Percentiles rank a stretch among this genome's conserved stretches.
These are phyloP conservation scores for Cajanus cajan DNA, from an alignment of 306 rosid genomes.

Conservation along the genomic window DNA sequence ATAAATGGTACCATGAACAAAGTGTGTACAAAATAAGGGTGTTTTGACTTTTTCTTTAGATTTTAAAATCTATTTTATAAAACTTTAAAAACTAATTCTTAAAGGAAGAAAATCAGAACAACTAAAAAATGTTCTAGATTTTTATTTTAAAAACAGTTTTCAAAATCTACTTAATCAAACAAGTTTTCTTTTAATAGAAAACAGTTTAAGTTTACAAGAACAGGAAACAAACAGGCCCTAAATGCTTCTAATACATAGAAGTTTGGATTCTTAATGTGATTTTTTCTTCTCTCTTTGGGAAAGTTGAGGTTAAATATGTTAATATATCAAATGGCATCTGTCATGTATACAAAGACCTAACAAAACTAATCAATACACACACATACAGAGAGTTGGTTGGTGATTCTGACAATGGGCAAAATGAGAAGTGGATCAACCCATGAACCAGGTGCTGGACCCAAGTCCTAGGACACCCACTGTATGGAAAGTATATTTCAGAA, in stretches of 20 bases:
- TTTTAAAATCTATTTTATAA: too few species aligned
- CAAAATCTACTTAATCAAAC: too few species aligned
- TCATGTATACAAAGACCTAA: not conserved
- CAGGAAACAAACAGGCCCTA: too few species aligned
- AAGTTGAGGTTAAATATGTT: conserved; percentile 11
- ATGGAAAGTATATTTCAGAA: not conserved
- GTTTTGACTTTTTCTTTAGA: too few species aligned
- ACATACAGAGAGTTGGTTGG: not conserved
- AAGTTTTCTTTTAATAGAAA: too few species aligned
- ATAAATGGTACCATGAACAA: not conserved
- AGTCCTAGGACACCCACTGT: not conserved
- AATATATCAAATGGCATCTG: not conserved
- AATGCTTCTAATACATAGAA: too few species aligned
- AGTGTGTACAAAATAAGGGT: not conserved
- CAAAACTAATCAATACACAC: not conserved
- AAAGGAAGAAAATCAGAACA: too few species aligned
- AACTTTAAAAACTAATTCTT: too few species aligned
- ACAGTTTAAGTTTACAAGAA: too few species aligned
- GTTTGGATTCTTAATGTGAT: not conserved
- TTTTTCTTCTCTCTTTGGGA: not conserved
- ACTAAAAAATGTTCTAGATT: too few species aligned
- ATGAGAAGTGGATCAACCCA: not conserved
- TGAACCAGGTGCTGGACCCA: not conserved
- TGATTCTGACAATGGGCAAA: not conserved
- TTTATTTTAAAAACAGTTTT: too few species aligned